Conservation (phyloP, 495 filamentous ascomycete genomes). For the Halenospora varia region DNA sequence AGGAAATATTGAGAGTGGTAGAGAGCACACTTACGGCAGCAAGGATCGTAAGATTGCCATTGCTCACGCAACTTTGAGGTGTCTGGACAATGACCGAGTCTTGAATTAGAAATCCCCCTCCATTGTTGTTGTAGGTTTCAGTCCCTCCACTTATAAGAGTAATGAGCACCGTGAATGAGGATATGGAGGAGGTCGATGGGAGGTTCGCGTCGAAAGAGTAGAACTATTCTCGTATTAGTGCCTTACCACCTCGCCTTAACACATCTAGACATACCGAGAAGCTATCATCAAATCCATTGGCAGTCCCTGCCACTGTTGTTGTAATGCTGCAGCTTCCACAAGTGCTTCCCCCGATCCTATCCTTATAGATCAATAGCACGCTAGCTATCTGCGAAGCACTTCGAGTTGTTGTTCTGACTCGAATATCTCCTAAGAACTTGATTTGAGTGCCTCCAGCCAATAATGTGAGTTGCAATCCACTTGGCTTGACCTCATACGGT, state of each 20-base stretch:
- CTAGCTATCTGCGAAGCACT: slow-evolving; percentile 23
- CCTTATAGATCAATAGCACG: slow-evolving; percentile 33
- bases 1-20: neutral
- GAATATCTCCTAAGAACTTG: slow-evolving; percentile 35
- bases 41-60: slow-evolving; percentile 28
- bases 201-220: slow-evolving; percentile 31
- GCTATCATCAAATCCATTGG: slow-evolving; percentile 53
- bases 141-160: slow-evolving; percentile 21
- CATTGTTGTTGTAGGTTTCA: slow-evolving; percentile 33
- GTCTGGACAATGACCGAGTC: slow-evolving; percentile 35
- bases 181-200: slow-evolving; percentile 30
- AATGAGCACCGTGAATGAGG: slow-evolving; percentile 34
- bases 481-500: slow-evolving; percentile 57
- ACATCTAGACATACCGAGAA: slow-evolving; percentile 41
- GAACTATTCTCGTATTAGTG: slow-evolving; percentile 26
- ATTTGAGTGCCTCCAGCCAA: slow-evolving; percentile 30
- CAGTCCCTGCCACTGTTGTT: slow-evolving; percentile 38
- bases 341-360: slow-evolving; percentile 25
- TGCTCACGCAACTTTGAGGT: slow-evolving; percentile 33
- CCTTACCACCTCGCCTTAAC: neutral
- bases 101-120: slow-evolving; percentile 31
- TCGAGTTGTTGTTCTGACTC: slow-evolving; percentile 33
- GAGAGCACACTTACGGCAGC: slow-evolving; percentile 29
- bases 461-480: slow-evolving; percentile 37
- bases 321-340: slow-evolving; percentile 38